phyloP scores from a whole-genome alignment of 2,329 filamentous ascomycete genomes.

The Hypoxylon sp. region DNA sequence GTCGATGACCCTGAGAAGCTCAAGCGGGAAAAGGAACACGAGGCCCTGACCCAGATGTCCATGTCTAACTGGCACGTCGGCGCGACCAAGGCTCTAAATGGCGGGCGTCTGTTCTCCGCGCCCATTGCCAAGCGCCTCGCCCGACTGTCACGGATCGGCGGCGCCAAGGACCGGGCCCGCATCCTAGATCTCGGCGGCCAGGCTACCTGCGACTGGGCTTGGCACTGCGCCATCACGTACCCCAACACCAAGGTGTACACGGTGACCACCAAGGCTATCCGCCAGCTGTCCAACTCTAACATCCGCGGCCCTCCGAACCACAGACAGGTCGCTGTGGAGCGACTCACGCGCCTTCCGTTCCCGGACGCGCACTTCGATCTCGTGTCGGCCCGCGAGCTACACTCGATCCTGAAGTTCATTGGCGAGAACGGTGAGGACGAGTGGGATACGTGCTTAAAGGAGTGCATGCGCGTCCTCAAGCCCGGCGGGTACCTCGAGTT shows the following conservation, averaged over 20 bases:
- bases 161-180: slow-evolving; percentile 68
- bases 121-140: slow-evolving; percentile 75
- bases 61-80: slow-evolving; percentile 73
- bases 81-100: slow-evolving; percentile 73
- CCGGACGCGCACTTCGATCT: slow-evolving; percentile 89
- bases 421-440: slow-evolving; percentile 81
- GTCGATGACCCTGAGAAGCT: slow-evolving; percentile 74
- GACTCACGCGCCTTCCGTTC: slow-evolving; percentile 87
- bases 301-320: slow-evolving; percentile 90
- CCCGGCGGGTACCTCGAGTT: slow-evolving; percentile 95
- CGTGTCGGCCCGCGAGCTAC: slow-evolving; percentile 88
- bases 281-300: slow-evolving; percentile 79
- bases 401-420: slow-evolving; percentile 83
- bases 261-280: slow-evolving; percentile 80
- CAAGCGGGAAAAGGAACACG: slow-evolving; percentile 81
- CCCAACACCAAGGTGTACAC: slow-evolving; percentile 90
- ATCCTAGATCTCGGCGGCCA: slow-evolving; percentile 92
- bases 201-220: slow-evolving; percentile 92
- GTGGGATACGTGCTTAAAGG: slow-evolving; percentile 86
- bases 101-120: slow-evolving; percentile 74
- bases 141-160: slow-evolving; percentile 67
- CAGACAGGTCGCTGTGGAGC: slow-evolving; percentile 82
- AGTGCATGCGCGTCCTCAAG: slow-evolving; percentile 93
- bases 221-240: slow-evolving; percentile 90
- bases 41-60: slow-evolving; percentile 81